Evolutionary conservation across 495 filamentous ascomycete species (phyloP), one percentile per base, ranked within the genome.

Genomic region (Aspergillus bertholletiae): DNA sequence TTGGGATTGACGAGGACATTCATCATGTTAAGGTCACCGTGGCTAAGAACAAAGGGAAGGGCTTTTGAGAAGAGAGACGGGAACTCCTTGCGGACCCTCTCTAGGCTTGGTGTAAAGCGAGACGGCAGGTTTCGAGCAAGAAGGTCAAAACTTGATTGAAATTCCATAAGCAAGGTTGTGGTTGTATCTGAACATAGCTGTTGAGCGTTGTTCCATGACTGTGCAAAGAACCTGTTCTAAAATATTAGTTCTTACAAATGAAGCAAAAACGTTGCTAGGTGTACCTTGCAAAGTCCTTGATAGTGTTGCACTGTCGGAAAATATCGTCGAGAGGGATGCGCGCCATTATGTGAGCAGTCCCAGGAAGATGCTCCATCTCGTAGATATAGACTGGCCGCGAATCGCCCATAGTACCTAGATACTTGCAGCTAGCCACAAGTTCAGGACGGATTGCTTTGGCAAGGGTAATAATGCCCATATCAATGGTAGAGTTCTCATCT

Each of bases 1-100:
- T 61, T 37, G 5, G 67, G 61, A 40, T 77, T 66, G 24, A 75
- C 52, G 7, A 79, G 56, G 20, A 79, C 66, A 64, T 78, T 80
- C 46, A 75, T 74, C 39, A 66, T 59, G 49, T 65, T 72, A 30
- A 83, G 63, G 57, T 81, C 77, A 11, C 59, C 66, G 54, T 81
- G 74, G 13, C 65, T 77, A 34, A 81, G 74, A 51, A 76, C 65
- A 17, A 75, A 69, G 5, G 61, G 64, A 49, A 73, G 65, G 9
- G 63, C 59, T 24, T 52, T 58, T 7, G 64, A 61, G 54, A 68
- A 64, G 56, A 71, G 57, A 18, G 56, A 52, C 34, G 67, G 62
- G 28, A 74, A 64, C 34, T 57, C 61, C 23, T 60, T 50, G 40
- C 60, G 62, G 22, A 64, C 22, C 17, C 9, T 43, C 3, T 21